These are phyloP conservation scores for Ceriops tagal DNA, from an alignment of 345 rosid genomes.

Conservation along the genomic window DNA sequence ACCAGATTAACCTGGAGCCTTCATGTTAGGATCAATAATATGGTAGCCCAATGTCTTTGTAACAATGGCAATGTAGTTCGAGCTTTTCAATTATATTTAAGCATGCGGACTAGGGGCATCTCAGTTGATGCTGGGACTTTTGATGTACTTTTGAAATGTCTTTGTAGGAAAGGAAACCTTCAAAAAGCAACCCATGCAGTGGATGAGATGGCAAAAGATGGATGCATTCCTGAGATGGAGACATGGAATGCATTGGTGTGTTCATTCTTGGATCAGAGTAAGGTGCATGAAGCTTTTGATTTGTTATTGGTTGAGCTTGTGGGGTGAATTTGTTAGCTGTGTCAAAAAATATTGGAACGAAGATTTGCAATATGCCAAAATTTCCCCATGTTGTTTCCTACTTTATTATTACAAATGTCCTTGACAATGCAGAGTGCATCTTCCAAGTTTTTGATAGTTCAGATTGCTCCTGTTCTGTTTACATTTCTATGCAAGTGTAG, in stretches of 20 bases:
- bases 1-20: constrained; percentile 72
- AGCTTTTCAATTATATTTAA: constrained; percentile 57
- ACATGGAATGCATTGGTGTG: constrained; percentile 47
- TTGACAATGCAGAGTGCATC: no score
- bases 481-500: no score
- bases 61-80: constrained; percentile 37
- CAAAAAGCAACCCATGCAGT: constrained; percentile 53
- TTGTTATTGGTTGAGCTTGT: constrained; percentile 8
- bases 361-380: no score
- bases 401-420: no score
- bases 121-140: constrained; percentile 47
- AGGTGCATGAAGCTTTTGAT: constrained; percentile 20
- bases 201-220: constrained; percentile 66
- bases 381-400: no score
- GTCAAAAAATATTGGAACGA: no score
- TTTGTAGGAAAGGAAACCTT: constrained; percentile 55
- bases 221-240: constrained; percentile 53
- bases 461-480: no score
- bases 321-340: no score
- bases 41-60: constrained; percentile 59
- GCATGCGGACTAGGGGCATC: constrained; percentile 68
- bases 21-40: constrained; percentile 62
- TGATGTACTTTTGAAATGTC: constrained; percentile 45
- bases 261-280: constrained; percentile 38
- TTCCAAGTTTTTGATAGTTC: no score